Evolutionary conservation across 1,139 yeast species (phyloP).

Genomic region (Eremothecium cymbalariae): DNA sequence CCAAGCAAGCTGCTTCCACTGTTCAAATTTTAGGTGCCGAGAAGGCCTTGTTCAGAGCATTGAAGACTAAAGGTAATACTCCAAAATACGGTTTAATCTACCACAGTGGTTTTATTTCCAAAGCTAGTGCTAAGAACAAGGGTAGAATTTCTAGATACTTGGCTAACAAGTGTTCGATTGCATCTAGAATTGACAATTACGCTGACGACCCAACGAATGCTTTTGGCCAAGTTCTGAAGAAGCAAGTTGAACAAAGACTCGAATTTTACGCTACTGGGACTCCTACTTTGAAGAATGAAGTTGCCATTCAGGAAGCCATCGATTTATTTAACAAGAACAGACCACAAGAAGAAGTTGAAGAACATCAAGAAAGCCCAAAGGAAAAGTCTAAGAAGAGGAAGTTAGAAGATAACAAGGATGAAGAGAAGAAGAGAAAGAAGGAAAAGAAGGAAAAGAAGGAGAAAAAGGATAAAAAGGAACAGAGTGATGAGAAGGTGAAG

Average conservation of each 20-base stretch:
- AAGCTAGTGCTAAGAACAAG: slow-evolving; percentile 94
- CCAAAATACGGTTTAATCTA: slow-evolving; percentile 97
- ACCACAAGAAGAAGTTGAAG: slow-evolving; percentile 39
- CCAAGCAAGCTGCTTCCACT: slow-evolving; percentile 98
- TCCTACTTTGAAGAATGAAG: slow-evolving; percentile 92
- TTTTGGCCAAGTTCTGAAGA: slow-evolving; percentile 84
- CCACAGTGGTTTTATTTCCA: slow-evolving; percentile 94
- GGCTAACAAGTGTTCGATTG: slow-evolving; percentile 98
- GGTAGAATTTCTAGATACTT: slow-evolving; percentile 98
- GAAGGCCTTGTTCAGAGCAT: slow-evolving; percentile 96
- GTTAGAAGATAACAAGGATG: slow-evolving; percentile 35
- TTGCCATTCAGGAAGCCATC: slow-evolving; percentile 88
- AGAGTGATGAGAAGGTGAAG: slow-evolving; percentile 47
- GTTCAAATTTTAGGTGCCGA: slow-evolving; percentile 98
- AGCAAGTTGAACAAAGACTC: slow-evolving; percentile 96
- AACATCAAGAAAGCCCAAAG: slow-evolving; percentile 12
- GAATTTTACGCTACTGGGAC: slow-evolving; percentile 94
- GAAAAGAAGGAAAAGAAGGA: slow-evolving; percentile 37
- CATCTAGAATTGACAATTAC: slow-evolving; percentile 96
- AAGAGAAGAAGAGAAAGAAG: slow-evolving; percentile 33
- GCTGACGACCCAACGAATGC: slow-evolving; percentile 77
- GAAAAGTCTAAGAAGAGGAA: slow-evolving; percentile 37
- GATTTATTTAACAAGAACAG: slow-evolving; percentile 54
- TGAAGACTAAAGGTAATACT: slow-evolving; percentile 96
- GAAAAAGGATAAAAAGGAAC: slow-evolving; percentile 40